phyloP scores from a whole-genome alignment of 1,284 basidiomycete genomes.

The Cryptococcus sp. region DNA sequence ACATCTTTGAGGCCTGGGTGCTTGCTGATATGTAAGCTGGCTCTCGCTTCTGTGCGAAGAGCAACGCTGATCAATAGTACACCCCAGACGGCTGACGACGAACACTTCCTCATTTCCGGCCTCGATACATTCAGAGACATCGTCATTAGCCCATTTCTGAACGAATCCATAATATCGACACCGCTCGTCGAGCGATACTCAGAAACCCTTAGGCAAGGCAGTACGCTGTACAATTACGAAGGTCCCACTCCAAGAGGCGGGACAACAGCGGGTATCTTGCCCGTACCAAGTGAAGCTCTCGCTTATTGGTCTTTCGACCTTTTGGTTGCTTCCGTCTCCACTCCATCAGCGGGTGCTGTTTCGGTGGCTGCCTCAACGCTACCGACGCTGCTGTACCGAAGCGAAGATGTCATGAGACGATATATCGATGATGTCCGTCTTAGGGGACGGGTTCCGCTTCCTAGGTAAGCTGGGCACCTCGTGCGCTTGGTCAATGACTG shows the following conservation, averaged over 20 bases:
- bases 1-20: slow-evolving; percentile 74
- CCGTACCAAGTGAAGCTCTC: slow-evolving; percentile 72
- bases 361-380: slow-evolving; percentile 62
- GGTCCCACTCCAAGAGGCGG: slow-evolving; percentile 14
- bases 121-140: slow-evolving; percentile 59
- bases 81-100: slow-evolving; percentile 55
- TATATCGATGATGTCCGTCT: slow-evolving; percentile 79
- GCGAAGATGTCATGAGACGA: slow-evolving; percentile 60
- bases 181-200: slow-evolving; percentile 63
- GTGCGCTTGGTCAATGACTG: no score
- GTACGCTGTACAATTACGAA: slow-evolving; percentile 57
- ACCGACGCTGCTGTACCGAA: slow-evolving; percentile 68
- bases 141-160: no score
- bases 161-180: no score
- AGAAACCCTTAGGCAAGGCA: slow-evolving; percentile 69
- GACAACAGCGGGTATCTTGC: slow-evolving; percentile 35
- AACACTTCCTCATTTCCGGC: slow-evolving; percentile 81
- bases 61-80: neutral
- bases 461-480: slow-evolving; percentile 60
- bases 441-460: slow-evolving; percentile 77
- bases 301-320: slow-evolving; percentile 93
- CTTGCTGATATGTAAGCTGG: slow-evolving; percentile 71
- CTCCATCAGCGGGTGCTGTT: neutral
- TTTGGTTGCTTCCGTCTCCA: slow-evolving; percentile 54
- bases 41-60: neutral